Percentiles rank a stretch among this genome's conserved stretches.
These are phyloP conservation scores for Phoenix roebelenii DNA, from an alignment of 176 grass and related monocot species.

Conservation along the genomic window DNA sequence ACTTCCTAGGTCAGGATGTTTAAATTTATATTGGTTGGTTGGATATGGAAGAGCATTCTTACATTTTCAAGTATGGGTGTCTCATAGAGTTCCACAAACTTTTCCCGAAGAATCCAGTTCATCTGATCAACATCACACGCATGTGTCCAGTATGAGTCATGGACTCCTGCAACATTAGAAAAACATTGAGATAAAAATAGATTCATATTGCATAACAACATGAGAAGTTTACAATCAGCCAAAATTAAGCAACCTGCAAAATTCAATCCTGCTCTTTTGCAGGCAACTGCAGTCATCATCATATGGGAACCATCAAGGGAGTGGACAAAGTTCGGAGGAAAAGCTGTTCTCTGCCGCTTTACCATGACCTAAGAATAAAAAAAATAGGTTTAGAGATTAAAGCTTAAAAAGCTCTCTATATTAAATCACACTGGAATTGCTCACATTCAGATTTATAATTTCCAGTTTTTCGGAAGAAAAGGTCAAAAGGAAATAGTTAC, in stretches of 20 bases:
- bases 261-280: conserved; percentile 61
- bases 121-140: conserved; percentile 87
- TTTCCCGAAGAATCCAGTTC: conserved; percentile 91
- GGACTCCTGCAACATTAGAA: conserved; percentile 51
- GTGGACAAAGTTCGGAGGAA: conserved; percentile 97
- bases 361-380: conserved; percentile 52
- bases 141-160: conserved; percentile 99
- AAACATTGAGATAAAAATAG: too few relatives aligned
- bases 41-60: conserved; percentile 2
- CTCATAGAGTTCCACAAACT: conserved; percentile 89
- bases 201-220: too few relatives aligned
- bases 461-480: too few relatives aligned
- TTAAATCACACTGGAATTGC: too few relatives aligned
- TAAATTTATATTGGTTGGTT: too few relatives aligned
- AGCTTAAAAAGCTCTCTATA: too few relatives aligned
- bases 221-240: too few relatives aligned
- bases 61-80: conserved; percentile 85
- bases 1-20: too few relatives aligned
- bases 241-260: conserved; percentile 82
- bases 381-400: too few relatives aligned
- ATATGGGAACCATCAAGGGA: conserved; percentile 98
- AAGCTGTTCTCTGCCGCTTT: conserved; percentile 84
- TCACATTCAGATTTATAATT: too few relatives aligned
- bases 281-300: conserved; percentile 97
- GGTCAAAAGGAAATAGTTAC: background rate